Conservation (phyloP, 2,329 filamentous ascomycete species). For the Colletotrichum sp. region DNA sequence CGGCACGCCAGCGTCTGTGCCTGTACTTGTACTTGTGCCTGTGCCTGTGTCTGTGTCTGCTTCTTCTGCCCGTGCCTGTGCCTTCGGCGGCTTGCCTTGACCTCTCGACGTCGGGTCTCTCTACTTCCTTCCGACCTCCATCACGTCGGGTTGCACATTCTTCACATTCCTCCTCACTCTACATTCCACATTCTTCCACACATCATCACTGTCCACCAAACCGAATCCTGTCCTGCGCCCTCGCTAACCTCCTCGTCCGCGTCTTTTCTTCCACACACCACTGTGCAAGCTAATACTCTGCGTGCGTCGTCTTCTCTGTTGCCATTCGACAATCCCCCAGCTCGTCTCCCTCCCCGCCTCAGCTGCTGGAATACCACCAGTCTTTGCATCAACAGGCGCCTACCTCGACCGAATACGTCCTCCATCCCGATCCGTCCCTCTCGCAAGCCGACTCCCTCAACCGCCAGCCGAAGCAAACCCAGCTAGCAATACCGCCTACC, state of each 20-base stretch:
- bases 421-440: slow-evolving; percentile 11
- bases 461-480: background rate
- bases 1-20: background rate
- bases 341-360: background rate
- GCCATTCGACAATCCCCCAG: background rate
- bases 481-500: background rate
- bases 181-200: background rate
- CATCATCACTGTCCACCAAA: background rate
- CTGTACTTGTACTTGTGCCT: background rate
- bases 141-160: background rate
- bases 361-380: background rate
- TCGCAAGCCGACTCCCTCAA: background rate
- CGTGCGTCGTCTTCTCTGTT: background rate
- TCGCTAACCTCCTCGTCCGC: background rate
- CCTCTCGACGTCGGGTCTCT: background rate
- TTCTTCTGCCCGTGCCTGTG: background rate
- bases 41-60: background rate
- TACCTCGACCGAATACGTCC: background rate
- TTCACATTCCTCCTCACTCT: background rate
- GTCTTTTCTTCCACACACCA: background rate
- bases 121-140: background rate
- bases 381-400: background rate
- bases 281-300: background rate
- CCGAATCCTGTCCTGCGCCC: background rate
- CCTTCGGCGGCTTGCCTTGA: background rate